These are phyloP conservation scores for Hanseniaspora sp. DNA, from an alignment of 1,139 yeast genomes.

Conservation along the genomic window DNA sequence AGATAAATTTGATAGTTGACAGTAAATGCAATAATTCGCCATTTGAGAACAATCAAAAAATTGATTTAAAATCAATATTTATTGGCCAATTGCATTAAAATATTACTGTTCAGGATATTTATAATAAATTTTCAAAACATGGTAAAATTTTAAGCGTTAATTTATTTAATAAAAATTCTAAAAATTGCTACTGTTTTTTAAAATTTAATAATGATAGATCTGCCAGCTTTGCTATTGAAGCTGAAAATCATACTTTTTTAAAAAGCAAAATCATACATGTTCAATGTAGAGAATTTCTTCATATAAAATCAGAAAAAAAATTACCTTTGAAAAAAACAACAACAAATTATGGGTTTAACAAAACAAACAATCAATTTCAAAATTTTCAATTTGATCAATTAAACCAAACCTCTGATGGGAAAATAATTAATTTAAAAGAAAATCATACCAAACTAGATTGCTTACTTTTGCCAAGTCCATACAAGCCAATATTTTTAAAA, in stretches of 20 bases:
- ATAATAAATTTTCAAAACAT: constrained; percentile 50
- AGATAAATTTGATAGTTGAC: background rate
- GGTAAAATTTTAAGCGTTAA: constrained; percentile 48
- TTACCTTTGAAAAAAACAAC: no score
- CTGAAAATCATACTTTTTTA: constrained; percentile 69
- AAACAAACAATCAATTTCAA: no score
- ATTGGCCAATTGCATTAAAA: constrained; percentile 57
- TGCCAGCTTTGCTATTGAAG: constrained; percentile 72
- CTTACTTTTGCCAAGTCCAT: background rate
- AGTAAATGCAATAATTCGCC: background rate
- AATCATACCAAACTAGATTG: background rate
- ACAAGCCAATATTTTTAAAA: background rate
- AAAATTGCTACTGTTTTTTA: constrained; percentile 60
- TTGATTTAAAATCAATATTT: constrained; percentile 63
- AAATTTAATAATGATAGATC: constrained; percentile 51
- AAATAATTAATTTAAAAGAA: no score
- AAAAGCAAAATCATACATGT: constrained; percentile 69
- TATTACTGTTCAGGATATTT: constrained; percentile 44
- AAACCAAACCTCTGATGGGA: no score
- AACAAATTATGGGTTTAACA: background rate
- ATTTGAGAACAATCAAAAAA: constrained; percentile 20
- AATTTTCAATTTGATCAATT: no score
- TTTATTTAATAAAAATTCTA: constrained; percentile 40
- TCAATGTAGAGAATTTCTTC: constrained; percentile 59
- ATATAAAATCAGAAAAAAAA: constrained; percentile 20